A percentile compares a stretch with the other conserved stretches of the same genome.
These are phyloP conservation scores for Vicia sativa DNA, from an alignment of 306 rosid species.

Conservation along the genomic window DNA sequence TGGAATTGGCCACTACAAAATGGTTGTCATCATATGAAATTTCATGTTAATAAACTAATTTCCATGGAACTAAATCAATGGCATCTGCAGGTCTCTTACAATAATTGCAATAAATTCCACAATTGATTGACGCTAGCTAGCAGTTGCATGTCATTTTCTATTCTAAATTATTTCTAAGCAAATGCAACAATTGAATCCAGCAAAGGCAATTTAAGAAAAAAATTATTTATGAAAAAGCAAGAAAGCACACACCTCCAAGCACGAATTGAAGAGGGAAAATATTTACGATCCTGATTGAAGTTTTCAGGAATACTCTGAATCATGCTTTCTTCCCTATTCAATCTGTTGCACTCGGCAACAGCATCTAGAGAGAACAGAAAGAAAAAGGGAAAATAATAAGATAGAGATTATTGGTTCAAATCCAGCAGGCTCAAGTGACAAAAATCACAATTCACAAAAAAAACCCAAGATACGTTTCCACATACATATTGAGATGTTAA, in stretches of 20 bases:
- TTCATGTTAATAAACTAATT: conserved; percentile 26
- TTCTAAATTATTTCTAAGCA: conserved; percentile 22
- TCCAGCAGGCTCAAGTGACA: conserved; percentile 9
- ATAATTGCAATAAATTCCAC: conserved; percentile 3
- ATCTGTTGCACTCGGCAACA: conserved; percentile 30
- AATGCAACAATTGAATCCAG: conserved; percentile 22
- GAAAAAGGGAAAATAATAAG: conserved; percentile 17
- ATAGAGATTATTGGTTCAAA: conserved; percentile 30
- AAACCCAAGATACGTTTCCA: conserved; percentile 9
- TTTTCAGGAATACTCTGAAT: conserved; percentile 30
- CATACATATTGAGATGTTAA: conserved; percentile 9
- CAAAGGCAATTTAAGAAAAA: conserved; percentile 9
- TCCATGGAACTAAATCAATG: conserved; percentile 1
- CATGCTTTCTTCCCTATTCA: conserved; percentile 38
- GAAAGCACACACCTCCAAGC: conserved; percentile 72
- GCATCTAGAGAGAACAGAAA: conserved; percentile 39
- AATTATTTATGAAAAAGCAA: conserved; percentile 27
- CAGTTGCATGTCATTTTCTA: not conserved
- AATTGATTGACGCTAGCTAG: conserved; percentile 10
- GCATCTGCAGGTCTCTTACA: conserved; percentile 25
- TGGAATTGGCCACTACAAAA: conserved; percentile 66
- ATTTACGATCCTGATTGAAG: conserved; percentile 17
- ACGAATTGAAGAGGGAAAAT: conserved; percentile 50
- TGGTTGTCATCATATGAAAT: conserved; percentile 28
- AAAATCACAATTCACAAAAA: not conserved